Evolutionary conservation across 139 green algal genomes (phyloP), one percentile per base, ranked within the genome.

Genomic region (Parachlorella kessleri): DNA sequence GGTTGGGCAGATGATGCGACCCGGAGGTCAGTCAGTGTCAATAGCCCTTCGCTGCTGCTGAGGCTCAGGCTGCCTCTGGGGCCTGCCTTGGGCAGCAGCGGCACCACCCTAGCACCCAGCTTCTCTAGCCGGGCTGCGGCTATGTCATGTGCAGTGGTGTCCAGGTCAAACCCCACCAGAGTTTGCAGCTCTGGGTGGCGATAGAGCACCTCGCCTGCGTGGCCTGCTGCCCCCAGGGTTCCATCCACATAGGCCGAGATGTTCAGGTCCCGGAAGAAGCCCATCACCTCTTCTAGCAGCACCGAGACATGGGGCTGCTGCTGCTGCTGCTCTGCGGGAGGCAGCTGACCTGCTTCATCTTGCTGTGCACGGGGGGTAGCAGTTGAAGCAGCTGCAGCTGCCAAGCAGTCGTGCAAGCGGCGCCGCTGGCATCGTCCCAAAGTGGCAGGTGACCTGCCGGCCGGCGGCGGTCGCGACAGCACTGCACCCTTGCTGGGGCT

Each of bases 191-290:
- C 94, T 70, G 88, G 87, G 77, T 98, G 95, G 1, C 75, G 70
- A 3, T 72, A 9, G 21, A 94, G 39, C 32, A 99, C 71, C 2
- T 75, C 89, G 21, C 65, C 30, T 0, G 94, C 87, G 79, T 99
- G 95, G 1, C 95, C 95, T 7, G 85, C 95, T 26, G 94, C 93
- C 2, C 95, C 95, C 21, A 98, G 80, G 0, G 95, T 99, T 72
- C 93, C 92, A 75, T 99, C 95, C 9, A 98, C 81, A 72, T 94
- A 97, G 3, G 38, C 53, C 35, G 66, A n/a, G 30, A 87, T 26
- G 4, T 83, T 53, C 23, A 76, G 32, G 36, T 76, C 78, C 36
- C 81, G 40, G 35, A 96, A 94, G 33, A 55, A 53, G 2, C 75
- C 66, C 65, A 96, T 69, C 21, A 96, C 83, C 66, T 95, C 85